Evolutionary conservation across 2,329 filamentous ascomycete genomes (phyloP), one percentile per base, ranked within the genome.

Genomic region (Monilinia fructicola): DNA sequence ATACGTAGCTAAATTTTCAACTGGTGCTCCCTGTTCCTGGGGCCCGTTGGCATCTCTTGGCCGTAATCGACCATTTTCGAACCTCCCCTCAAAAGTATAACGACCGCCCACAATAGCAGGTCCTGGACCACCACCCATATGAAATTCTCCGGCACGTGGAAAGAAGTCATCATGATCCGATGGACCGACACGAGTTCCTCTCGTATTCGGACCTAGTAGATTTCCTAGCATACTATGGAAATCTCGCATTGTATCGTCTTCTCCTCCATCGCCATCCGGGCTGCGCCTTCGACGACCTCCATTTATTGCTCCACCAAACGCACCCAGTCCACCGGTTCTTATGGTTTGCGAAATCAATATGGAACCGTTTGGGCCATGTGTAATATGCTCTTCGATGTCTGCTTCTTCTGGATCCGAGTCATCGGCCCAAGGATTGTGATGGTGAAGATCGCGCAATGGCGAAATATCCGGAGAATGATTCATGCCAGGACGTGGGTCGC

Each of bases 401-500:
- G 78, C 83, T 71, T 87, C 85, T 18, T 86, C 85, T 1, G 84
- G 84, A 67, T 88, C 86, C 2, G 84, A 85, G 61, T 79, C 75
- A 59, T 79, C 77, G 56, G 48, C 68, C 73, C 73, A 76, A n/a
- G 74, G 73, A 65, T 75, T 67, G 44, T 75, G 74, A 42, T 72
- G 38, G 23, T 65, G 67, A 18, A 74, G 66, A 59, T 68, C 65
- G 21, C 67, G 67, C 40, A 73, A 64, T 23, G 68, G 66, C 14
- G 55, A 55, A 21, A 66, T 58, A 10, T 67, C 67, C 46, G 70
- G 69, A 35, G 67, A 40, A 42, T 67, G 71, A 31, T 76, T 68
- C 64, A 71, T 70, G 65, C 75, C 72, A 50, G 79, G 77, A 69
- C 90, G 84, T 12, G 90, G 90, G 71, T 93, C 90, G 72, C 86